Percentiles rank a stretch among this genome's conserved stretches.
Evolutionary conservation across 2,329 filamentous ascomycete genomes (phyloP).

Genomic region (Exophiala phaeomuriformis): DNA sequence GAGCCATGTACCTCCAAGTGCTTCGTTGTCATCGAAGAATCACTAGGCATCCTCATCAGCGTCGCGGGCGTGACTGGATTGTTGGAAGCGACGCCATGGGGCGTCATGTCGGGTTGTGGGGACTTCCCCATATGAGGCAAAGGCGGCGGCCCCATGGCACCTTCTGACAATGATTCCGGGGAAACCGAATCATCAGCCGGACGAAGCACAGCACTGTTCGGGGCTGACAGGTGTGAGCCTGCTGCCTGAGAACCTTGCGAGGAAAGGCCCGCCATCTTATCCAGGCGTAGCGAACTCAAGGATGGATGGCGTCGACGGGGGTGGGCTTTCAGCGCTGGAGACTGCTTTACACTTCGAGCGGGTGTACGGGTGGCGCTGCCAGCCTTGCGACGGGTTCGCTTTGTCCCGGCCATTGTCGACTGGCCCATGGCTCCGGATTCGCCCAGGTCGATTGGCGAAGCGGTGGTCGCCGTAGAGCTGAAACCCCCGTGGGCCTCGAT

Average conservation of each 20-base stretch:
- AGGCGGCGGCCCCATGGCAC: constrained; percentile 45
- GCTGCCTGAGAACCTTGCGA: constrained; percentile 34
- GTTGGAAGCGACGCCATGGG: constrained; percentile 29
- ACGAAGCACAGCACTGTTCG: constrained; percentile 21
- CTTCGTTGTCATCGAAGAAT: constrained; percentile 32
- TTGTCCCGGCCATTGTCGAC: constrained; percentile 33
- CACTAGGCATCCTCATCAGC: constrained; percentile 65
- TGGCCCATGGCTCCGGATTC: constrained; percentile 31
- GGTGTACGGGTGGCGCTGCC: constrained; percentile 29
- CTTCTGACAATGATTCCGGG: constrained; percentile 44
- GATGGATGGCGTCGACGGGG: constrained; percentile 32
- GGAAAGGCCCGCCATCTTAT: constrained; percentile 31
- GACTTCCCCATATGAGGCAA: constrained; percentile 37
- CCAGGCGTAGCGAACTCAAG: constrained; percentile 25
- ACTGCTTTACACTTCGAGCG: constrained; percentile 36
- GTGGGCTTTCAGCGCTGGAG: constrained; percentile 39
- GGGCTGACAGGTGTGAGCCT: constrained; percentile 24
- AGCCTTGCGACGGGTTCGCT: constrained; percentile 36
- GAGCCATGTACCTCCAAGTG: constrained; percentile 36
- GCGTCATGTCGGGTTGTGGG: constrained; percentile 30
- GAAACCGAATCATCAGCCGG: constrained; percentile 43
- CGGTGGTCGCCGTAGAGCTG: constrained; percentile 37
- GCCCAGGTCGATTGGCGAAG: constrained; percentile 37
- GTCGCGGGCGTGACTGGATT: constrained; percentile 79
- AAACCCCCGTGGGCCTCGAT: constrained; percentile 39